These are phyloP conservation scores for Hypoxylon sp. DNA, from an alignment of 2,329 filamentous ascomycete genomes.

Conservation along the genomic window DNA sequence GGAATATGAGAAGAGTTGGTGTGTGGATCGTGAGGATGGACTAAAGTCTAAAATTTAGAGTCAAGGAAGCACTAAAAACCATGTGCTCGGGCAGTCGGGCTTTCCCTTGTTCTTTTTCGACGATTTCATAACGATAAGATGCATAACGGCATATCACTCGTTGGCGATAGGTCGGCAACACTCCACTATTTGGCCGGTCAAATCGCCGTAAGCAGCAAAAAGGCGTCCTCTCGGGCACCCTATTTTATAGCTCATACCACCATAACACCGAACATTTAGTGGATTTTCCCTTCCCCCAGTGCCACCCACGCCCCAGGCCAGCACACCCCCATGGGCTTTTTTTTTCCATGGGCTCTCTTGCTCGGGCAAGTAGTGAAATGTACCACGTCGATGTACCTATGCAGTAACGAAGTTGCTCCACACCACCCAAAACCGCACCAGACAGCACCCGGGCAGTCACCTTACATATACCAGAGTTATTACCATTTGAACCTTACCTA, in stretches of 20 bases:
- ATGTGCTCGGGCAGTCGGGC: slow-evolving; percentile 25
- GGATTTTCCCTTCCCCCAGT: slow-evolving; percentile 39
- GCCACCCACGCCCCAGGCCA: slow-evolving; percentile 36
- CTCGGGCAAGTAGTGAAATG: too few species aligned
- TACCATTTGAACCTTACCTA: too few species aligned
- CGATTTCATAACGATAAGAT: slow-evolving; percentile 41
- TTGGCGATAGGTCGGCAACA: slow-evolving; percentile 52
- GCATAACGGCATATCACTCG: slow-evolving; percentile 50
- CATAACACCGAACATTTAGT: slow-evolving; percentile 46
- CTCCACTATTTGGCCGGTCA: slow-evolving; percentile 56
- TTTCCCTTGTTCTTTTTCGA: slow-evolving; percentile 15
- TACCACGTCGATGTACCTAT: too few species aligned
- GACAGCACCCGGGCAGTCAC: slow-evolving; percentile 1
- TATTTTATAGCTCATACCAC: slow-evolving; percentile 48
- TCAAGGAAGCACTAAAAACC: slow-evolving; percentile 11
- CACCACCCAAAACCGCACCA: slow-evolving; percentile 20
- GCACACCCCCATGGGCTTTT: slow-evolving; percentile 24
- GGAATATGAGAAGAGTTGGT: neutral
- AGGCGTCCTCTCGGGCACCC: slow-evolving; percentile 41
- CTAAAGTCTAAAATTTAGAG: slow-evolving; percentile 1
- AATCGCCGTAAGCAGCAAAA: slow-evolving; percentile 52
- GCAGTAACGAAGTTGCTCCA: slow-evolving; percentile 28
- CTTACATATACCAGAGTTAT: slow-evolving; percentile 2
- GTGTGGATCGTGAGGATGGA: slow-evolving; percentile 28
- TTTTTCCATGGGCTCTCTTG: slow-evolving; percentile 3